Evolutionary conservation across 441 rosid genomes (phyloP).

Genomic region (Cnidoscolus chayamansa): DNA sequence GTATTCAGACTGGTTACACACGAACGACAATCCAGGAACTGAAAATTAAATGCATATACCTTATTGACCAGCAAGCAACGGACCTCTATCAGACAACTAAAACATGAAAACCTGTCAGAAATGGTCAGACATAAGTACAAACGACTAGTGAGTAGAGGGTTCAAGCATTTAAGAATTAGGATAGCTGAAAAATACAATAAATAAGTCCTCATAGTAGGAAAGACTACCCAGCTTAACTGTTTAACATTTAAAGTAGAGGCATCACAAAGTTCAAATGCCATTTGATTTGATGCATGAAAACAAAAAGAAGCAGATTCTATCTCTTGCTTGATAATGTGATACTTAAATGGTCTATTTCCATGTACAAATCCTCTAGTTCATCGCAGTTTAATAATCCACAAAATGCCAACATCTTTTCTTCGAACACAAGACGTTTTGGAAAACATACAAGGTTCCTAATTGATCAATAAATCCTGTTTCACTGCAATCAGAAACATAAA

Average conservation of each 20-base stretch:
- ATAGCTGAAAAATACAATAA: background rate
- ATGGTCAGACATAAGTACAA: slow-evolving; percentile 11
- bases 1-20: background rate
- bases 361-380: background rate
- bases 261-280: background rate
- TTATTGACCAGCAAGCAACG: slow-evolving; percentile 19
- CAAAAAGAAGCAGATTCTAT: background rate
- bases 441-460: background rate
- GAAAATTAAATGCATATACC: slow-evolving; percentile 12
- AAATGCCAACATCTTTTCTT: background rate
- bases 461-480: slow-evolving; percentile 4
- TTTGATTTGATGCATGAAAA: background rate
- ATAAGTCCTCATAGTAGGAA: background rate
- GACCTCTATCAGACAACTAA: slow-evolving; percentile 20
- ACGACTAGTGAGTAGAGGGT: slow-evolving; percentile 9
- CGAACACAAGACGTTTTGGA: background rate
- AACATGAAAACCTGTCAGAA: slow-evolving; percentile 29
- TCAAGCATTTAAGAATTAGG: background rate
- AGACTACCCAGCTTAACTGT: background rate
- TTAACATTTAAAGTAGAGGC: background rate
- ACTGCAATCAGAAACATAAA: background rate
- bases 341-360: background rate
- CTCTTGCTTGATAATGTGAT: background rate
- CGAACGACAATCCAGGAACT: background rate
- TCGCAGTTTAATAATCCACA: background rate